Evolutionary conservation across 169 alveolate species (phyloP).

Genomic region (Eimeria falciformis): DNA sequence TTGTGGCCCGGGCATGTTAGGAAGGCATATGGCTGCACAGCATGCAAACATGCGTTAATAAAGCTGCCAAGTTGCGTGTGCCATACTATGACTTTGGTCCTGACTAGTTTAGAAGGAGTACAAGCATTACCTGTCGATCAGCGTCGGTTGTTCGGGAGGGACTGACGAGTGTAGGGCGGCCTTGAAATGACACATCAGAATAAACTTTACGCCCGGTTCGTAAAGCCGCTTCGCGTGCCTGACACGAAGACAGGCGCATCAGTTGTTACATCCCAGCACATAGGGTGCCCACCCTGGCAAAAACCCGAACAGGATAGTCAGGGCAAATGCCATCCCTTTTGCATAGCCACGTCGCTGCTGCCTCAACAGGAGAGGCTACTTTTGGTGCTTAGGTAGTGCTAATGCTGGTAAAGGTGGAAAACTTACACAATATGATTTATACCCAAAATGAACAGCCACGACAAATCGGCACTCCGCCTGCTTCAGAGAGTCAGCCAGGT

Average conservation of each 20-base stretch:
- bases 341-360: too few relatives aligned
- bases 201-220: conserved; percentile 73
- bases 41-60: not conserved
- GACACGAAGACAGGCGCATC: not conserved
- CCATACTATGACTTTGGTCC: too few relatives aligned
- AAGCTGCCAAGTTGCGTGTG: too few relatives aligned
- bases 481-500: not conserved
- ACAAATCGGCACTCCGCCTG: conserved; percentile 47
- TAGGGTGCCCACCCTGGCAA: too few relatives aligned
- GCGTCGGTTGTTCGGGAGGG: not conserved
- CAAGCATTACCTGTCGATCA: conserved; percentile 12
- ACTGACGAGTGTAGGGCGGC: conserved; percentile 25
- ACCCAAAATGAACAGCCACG: conserved; percentile 73
- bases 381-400: too few relatives aligned
- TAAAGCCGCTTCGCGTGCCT: conserved; percentile 63
- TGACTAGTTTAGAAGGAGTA: not conserved
- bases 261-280: not conserved
- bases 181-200: conserved; percentile 70
- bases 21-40: conserved; percentile 67
- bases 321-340: too few relatives aligned
- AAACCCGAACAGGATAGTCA: too few relatives aligned
- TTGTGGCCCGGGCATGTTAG: not conserved
- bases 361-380: too few relatives aligned
- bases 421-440: conserved; percentile 66
- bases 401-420: too few relatives aligned